These are phyloP conservation scores for Irpex sp. DNA, from an alignment of 1,284 basidiomycete species.

Conservation along the genomic window DNA sequence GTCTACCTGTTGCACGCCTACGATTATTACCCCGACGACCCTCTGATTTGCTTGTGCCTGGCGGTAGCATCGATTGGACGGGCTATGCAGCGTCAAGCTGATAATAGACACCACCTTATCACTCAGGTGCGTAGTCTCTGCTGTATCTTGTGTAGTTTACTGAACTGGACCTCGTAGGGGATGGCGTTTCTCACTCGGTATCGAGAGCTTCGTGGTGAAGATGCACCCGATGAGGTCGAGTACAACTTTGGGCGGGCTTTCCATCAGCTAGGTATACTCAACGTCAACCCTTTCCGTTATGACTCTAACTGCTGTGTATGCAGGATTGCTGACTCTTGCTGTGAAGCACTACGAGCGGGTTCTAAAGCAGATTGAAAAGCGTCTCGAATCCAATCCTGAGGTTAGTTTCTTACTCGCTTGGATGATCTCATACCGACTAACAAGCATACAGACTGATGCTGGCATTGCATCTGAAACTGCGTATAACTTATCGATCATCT, in stretches of 20 bases:
- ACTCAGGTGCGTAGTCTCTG: conserved; percentile 46
- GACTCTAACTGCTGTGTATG: neutral
- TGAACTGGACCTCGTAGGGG: too few relatives aligned
- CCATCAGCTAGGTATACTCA: conserved; percentile 75
- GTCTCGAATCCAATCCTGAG: conserved; percentile 14
- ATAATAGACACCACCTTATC: conserved; percentile 88
- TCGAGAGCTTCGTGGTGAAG: conserved; percentile 45
- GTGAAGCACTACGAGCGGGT: conserved; percentile 79
- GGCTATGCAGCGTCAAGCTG: conserved; percentile 89
- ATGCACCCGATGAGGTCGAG: conserved; percentile 67
- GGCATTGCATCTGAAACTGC: conserved; percentile 69
- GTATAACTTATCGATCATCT: conserved; percentile 84
- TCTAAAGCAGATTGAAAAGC: conserved; percentile 50
- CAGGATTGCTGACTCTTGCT: conserved; percentile 78
- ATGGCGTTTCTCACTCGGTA: conserved; percentile 81
- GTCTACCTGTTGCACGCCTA: conserved; percentile 89
- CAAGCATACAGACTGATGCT: conserved; percentile 28
- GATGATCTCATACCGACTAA: conserved; percentile 1
- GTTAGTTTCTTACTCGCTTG: conserved; percentile 14
- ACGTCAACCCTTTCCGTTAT: neutral
- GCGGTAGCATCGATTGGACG: conserved; percentile 84
- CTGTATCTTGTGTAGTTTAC: neutral
- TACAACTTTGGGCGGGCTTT: conserved; percentile 91
- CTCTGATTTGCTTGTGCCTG: conserved; percentile 78
- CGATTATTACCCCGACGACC: conserved; percentile 79